Conservation (phyloP, 1,284 basidiomycete species). For the Irpex sp. region DNA sequence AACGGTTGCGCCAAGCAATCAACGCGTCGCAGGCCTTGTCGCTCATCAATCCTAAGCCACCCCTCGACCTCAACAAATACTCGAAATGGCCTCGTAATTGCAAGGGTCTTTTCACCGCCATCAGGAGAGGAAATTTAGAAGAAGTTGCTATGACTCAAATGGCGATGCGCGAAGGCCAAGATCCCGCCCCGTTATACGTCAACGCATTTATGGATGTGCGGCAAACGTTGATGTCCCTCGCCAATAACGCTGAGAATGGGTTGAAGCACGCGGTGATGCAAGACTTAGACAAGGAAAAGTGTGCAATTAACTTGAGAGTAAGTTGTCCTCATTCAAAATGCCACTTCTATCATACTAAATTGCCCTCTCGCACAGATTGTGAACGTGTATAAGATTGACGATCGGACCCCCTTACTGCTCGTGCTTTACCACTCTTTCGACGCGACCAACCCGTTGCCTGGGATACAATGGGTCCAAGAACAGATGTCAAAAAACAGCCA, state of each 20-base stretch:
- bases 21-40: conserved; percentile 22
- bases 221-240: conserved; percentile 31
- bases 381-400: conserved; percentile 24
- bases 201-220: conserved; percentile 35
- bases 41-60: conserved; percentile 11
- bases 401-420: conserved; percentile 28
- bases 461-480: conserved; percentile 15
- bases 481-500: conserved; percentile 5
- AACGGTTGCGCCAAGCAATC: conserved; percentile 25
- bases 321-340: conserved; percentile 9
- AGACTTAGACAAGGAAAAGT: conserved; percentile 20
- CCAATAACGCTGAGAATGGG: conserved; percentile 24
- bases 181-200: conserved; percentile 14
- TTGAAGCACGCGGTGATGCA: conserved; percentile 23
- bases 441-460: conserved; percentile 16
- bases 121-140: conserved; percentile 15
- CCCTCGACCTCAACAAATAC: conserved; percentile 16
- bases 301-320: conserved; percentile 30
- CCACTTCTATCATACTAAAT: not conserved
- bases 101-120: conserved; percentile 5
- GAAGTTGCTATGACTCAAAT: conserved; percentile 8
- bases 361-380: conserved; percentile 23
- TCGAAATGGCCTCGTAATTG: conserved; percentile 11
- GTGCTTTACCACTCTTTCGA: conserved; percentile 25
- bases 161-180: not conserved